Conservation (phyloP, 1,284 basidiomycete species). For the Ceratobasidium sp. region DNA sequence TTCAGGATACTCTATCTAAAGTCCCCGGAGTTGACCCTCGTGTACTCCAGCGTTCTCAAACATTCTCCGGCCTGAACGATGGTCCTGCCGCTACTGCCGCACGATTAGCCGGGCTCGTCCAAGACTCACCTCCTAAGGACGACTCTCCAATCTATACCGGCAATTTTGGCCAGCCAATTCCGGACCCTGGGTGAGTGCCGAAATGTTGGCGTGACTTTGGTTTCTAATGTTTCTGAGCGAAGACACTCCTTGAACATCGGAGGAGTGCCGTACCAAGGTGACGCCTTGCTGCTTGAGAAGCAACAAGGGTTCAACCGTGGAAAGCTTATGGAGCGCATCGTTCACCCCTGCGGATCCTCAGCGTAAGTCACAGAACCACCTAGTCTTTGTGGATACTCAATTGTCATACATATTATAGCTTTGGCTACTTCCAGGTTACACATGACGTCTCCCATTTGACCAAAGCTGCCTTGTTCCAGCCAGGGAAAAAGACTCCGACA, state of each 20-base stretch:
- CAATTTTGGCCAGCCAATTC: constrained; percentile 57
- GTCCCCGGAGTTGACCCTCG: constrained; percentile 56
- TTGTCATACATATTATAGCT: not conserved
- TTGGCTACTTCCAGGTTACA: constrained; percentile 66
- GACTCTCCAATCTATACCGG: constrained; percentile 54
- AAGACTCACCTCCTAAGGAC: constrained; percentile 53
- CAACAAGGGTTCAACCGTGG: constrained; percentile 56
- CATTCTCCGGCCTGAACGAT: constrained; percentile 56
- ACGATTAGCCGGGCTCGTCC: constrained; percentile 55
- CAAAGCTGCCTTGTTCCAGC: constrained; percentile 75
- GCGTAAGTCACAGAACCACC: constrained; percentile 52
- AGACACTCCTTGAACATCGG: constrained; percentile 56
- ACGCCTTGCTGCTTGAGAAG: constrained; percentile 56
- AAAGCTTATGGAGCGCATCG: constrained; percentile 55
- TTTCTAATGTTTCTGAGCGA: not conserved
- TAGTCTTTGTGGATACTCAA: not conserved
- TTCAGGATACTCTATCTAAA: constrained; percentile 54
- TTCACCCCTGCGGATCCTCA: constrained; percentile 56
- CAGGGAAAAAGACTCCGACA: constrained; percentile 70
- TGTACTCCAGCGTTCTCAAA: constrained; percentile 53
- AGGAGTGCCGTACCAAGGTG: constrained; percentile 55
- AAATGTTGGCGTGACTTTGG: not conserved
- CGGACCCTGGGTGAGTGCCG: constrained; percentile 51
- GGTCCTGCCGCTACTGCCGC: constrained; percentile 55
- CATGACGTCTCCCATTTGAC: constrained; percentile 86